Conservation (phyloP, 2,329 filamentous ascomycete species). For the Colletotrichum simmondsii region DNA sequence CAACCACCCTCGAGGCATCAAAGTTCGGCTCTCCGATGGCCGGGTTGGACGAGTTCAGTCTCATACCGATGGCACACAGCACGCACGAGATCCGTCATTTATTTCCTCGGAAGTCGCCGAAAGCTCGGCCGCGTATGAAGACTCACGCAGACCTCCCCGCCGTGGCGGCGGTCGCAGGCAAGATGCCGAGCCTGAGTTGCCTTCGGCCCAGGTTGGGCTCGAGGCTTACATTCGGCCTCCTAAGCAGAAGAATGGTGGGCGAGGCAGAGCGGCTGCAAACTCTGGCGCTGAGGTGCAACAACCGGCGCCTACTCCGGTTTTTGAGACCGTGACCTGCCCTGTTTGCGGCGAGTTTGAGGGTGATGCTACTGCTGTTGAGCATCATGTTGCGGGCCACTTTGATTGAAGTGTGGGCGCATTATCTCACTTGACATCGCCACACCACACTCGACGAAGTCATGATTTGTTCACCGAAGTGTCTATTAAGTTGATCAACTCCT, state of each 20-base stretch:
- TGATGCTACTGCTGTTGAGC: constrained; percentile 74
- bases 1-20: constrained; percentile 82
- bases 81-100: neutral
- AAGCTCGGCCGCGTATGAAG: neutral
- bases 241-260: constrained; percentile 11
- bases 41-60: constrained; percentile 79
- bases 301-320: neutral
- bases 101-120: neutral
- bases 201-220: constrained; percentile 48
- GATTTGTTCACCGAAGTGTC: neutral
- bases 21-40: constrained; percentile 78
- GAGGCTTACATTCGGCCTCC: constrained; percentile 58
- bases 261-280: neutral
- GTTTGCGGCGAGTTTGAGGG: constrained; percentile 75
- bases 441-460: too few relatives aligned
- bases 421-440: neutral
- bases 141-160: neutral
- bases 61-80: constrained; percentile 50
- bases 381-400: constrained; percentile 73
- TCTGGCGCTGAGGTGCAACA: neutral
- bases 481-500: neutral
- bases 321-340: constrained; percentile 61
- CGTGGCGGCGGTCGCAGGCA: constrained; percentile 34
- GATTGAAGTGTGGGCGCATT: constrained; percentile 1
- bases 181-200: neutral